Evolutionary conservation across 2,329 filamentous ascomycete species (phyloP).

Genomic region (Cercospora zeae-maydis): DNA sequence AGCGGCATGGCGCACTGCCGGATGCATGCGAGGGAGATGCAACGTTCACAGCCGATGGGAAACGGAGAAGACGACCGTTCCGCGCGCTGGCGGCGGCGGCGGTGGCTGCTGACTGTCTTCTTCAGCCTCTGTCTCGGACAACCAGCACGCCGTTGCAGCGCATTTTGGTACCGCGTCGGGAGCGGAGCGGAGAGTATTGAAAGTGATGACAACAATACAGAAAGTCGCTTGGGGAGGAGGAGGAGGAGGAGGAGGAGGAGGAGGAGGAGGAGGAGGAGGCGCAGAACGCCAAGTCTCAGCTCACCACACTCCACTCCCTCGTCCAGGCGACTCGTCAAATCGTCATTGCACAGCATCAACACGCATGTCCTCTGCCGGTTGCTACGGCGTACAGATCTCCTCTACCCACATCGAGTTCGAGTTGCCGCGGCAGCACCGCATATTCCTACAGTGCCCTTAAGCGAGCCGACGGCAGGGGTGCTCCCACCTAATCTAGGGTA

Average conservation of each 20-base stretch:
- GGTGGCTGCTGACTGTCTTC: not conserved
- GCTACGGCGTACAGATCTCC: slow-evolving; percentile 1
- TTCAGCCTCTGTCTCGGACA: not conserved
- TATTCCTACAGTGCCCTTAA: too few relatives aligned
- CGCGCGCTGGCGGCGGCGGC: not conserved
- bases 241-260: too few relatives aligned
- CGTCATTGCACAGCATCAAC: not conserved
- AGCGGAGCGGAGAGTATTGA: not conserved
- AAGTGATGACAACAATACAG: not conserved
- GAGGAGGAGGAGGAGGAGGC: too few relatives aligned
- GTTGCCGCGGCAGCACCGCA: not conserved
- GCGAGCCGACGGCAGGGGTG: too few relatives aligned
- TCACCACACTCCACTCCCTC: not conserved
- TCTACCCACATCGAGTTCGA: too few relatives aligned
- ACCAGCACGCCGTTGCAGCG: not conserved
- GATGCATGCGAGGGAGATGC: not conserved
- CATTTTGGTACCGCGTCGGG: not conserved
- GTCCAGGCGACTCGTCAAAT: not conserved
- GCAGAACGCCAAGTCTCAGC: not conserved
- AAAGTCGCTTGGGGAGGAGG: not conserved
- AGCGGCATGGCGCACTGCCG: slow-evolving; percentile 2
- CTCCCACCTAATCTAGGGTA: too few relatives aligned
- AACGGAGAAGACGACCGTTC: not conserved
- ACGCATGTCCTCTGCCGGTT: not conserved
- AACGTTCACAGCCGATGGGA: not conserved